These are phyloP conservation scores for Ceratopteris richardii DNA, from an alignment of 75 land plant genomes.

Conservation along the genomic window DNA sequence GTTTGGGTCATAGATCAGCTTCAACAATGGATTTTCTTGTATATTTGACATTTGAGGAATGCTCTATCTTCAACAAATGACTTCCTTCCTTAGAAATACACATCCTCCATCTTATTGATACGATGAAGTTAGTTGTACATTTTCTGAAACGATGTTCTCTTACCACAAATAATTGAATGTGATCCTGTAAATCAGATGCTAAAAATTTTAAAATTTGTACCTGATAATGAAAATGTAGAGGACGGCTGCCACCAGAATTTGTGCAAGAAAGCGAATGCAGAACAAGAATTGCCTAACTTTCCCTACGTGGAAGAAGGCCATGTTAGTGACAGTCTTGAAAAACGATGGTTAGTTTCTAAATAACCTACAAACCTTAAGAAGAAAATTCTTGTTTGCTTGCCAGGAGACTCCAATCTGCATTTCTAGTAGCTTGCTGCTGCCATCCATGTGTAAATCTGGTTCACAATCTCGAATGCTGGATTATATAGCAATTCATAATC, in stretches of 20 bases:
- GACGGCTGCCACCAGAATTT: slow-evolving; percentile 98
- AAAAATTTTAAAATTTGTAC: slow-evolving; percentile 27
- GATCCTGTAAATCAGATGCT: no score
- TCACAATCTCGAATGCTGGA: neutral
- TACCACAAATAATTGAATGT: no score
- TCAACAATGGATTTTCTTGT: no score
- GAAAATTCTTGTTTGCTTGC: slow-evolving; percentile 91
- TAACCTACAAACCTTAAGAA: slow-evolving; percentile 53
- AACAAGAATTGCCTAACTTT: slow-evolving; percentile 56
- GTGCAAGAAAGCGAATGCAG: slow-evolving; percentile 54
- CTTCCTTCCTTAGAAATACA: no score
- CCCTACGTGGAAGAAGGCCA: slow-evolving; percentile 54
- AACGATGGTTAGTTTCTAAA: neutral
- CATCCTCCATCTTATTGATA: no score
- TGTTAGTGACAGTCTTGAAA: neutral
- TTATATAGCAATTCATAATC: neutral
- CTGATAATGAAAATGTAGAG: slow-evolving; percentile 62
- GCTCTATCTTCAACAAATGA: no score
- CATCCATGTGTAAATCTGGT: neutral
- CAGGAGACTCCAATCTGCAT: slow-evolving; percentile 87
- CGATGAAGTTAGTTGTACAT: no score
- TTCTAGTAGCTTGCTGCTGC: slow-evolving; percentile 18
- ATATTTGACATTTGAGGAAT: no score
- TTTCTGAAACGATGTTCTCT: no score
- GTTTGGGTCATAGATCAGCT: no score